phyloP scores from a whole-genome alignment of 2,329 filamentous ascomycete genomes.

The Talaromyces sp. region DNA sequence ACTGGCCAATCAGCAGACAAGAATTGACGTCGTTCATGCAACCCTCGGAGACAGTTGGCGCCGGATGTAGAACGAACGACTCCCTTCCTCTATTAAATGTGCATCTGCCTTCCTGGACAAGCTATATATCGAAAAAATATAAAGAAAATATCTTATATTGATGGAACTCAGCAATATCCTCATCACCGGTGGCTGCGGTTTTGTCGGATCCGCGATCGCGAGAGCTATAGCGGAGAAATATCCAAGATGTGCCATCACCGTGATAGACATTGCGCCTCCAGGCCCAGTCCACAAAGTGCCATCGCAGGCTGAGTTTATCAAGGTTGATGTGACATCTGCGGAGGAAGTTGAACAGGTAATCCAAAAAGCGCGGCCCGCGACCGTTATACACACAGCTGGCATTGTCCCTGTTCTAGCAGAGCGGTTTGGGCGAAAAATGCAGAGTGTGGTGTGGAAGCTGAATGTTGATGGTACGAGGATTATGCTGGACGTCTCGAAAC shows the following conservation, averaged over 20 bases:
- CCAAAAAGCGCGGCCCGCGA: slow-evolving; percentile 35
- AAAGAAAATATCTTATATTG: background rate
- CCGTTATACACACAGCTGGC: slow-evolving; percentile 51
- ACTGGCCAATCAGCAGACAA: background rate
- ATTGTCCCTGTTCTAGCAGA: slow-evolving; percentile 36
- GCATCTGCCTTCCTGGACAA: background rate
- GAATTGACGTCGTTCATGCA: background rate
- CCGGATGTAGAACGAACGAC: background rate
- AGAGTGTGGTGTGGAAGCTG: slow-evolving; percentile 40
- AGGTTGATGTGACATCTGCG: slow-evolving; percentile 29
- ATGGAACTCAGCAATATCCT: slow-evolving; percentile 22
- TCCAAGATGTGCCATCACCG: slow-evolving; percentile 28
- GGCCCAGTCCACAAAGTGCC: slow-evolving; percentile 23
- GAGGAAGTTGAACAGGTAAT: slow-evolving; percentile 29
- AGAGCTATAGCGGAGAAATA: slow-evolving; percentile 32
- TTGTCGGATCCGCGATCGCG: slow-evolving; percentile 34
- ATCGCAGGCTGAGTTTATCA: slow-evolving; percentile 18
- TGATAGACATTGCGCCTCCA: slow-evolving; percentile 30
- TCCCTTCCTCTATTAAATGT: background rate
- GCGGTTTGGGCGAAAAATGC: slow-evolving; percentile 29
- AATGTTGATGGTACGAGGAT: slow-evolving; percentile 53
- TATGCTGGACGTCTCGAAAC: slow-evolving; percentile 43
- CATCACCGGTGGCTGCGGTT: slow-evolving; percentile 34
- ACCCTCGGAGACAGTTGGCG: background rate
- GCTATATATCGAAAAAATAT: background rate